Evolutionary conservation across 1,284 basidiomycete genomes (phyloP), one percentile per base, ranked within the genome.

Genomic region (Schizophyllum commune): DNA sequence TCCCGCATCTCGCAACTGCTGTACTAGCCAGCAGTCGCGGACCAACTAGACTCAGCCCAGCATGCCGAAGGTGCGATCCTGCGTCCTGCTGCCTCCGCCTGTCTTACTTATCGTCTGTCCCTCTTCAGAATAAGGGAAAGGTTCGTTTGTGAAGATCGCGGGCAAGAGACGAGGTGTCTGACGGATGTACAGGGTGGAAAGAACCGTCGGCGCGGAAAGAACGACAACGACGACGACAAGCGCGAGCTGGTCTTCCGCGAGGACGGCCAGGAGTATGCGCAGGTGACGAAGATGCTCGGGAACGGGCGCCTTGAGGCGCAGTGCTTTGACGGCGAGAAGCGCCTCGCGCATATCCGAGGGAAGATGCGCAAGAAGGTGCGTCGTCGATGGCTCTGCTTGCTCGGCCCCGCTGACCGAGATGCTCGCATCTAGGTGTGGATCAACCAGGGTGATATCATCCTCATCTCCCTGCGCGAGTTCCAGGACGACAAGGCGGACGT

Each of bases 401-500:
- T 58, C 13, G 17, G 33, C 20, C 5, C 39, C 58, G 47, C 32
- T 60, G 2, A 53, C 59, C 58, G 20, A 3, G 39, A 51, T 66
- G 61, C 53, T 13, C 54, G 54, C 51, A 58, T 60, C 8, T 68
- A 97, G 95, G 96, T 99, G 69, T 99, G 97, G 97, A 99, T 99
- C 76, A 97, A 97, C 73, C 93, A 96, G 70, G 97, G 97, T 68
- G 97, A 99, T 72, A 98, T 99, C 73, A 89, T 99, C 65, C 82
- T 99, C 55, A 81, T 99, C 52, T 99, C 96, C 32, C 83, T 99
- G 59, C 92, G 97, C 68, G 97, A 99, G 61, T 99, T 99, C 85
- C 96, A 99, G 75, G 97, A 99, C 70, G 95, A 94, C 77, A 98
- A 98, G 76, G 97, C 96, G 33, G 97, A 99, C 78, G 96, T 99